These are phyloP conservation scores for Trichoderma brevicompactum DNA, from an alignment of 2,329 filamentous ascomycete genomes.

Conservation along the genomic window DNA sequence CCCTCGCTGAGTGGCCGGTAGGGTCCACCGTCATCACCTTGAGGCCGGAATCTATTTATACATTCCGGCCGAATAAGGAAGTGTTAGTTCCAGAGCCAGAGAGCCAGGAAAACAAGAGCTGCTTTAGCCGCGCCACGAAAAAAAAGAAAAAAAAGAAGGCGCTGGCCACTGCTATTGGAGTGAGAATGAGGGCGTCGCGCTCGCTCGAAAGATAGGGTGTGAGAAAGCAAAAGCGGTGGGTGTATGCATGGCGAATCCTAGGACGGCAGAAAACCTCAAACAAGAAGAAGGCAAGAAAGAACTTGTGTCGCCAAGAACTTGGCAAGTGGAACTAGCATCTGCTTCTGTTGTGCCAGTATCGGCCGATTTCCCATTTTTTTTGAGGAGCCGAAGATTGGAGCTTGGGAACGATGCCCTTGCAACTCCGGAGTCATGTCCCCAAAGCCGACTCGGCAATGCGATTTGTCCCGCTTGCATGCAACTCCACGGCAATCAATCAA, in stretches of 20 bases:
- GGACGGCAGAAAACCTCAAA: too few relatives aligned
- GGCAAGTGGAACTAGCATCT: not conserved
- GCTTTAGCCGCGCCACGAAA: not conserved
- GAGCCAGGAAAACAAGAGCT: not conserved
- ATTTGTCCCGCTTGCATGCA: not conserved
- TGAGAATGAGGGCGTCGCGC: too few relatives aligned
- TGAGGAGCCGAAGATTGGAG: not conserved
- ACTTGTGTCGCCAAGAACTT: not conserved
- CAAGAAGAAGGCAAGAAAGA: not conserved
- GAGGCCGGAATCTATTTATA: conserved; percentile 22
- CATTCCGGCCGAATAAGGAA: conserved; percentile 4
- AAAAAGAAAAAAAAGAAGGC: not conserved
- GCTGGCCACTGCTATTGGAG: too few relatives aligned
- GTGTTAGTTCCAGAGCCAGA: not conserved
- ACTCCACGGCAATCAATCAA: not conserved
- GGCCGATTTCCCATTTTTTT: conserved; percentile 8
- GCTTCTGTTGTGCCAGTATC: not conserved
- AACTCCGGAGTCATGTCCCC: conserved; percentile 5
- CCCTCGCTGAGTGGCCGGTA: conserved; percentile 7
- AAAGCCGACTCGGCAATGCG: not conserved
- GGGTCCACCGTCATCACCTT: conserved; percentile 18
- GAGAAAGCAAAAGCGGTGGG: not conserved
- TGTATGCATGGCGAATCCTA: too few relatives aligned
- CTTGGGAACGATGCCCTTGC: not conserved
- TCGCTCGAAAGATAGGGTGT: not conserved